These are phyloP conservation scores for Clarireedia homoeocarpa DNA, from an alignment of 2,329 filamentous ascomycete genomes.

Conservation along the genomic window DNA sequence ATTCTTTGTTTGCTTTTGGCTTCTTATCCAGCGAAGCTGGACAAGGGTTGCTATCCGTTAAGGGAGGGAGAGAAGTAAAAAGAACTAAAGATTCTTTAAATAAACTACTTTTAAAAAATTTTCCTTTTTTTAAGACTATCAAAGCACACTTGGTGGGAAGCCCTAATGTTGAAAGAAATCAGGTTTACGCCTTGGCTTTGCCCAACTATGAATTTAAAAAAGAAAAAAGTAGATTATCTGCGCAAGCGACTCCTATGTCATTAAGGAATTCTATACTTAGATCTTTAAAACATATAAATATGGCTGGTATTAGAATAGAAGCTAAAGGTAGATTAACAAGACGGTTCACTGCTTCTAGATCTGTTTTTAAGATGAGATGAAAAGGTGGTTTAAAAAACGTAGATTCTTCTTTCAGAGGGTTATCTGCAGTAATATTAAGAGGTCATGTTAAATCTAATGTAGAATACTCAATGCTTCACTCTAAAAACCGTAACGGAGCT, in stretches of 20 bases:
- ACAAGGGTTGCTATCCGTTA: not conserved
- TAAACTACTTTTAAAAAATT: conserved; percentile 23
- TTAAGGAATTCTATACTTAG: conserved; percentile 25
- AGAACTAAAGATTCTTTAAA: conserved; percentile 20
- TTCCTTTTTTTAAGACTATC: conserved; percentile 14
- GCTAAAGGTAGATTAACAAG: conserved; percentile 31
- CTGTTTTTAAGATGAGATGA: conserved; percentile 29
- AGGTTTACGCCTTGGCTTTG: too few species aligned
- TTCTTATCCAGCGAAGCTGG: not conserved
- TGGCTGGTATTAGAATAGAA: conserved; percentile 30
- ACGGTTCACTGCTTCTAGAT: conserved; percentile 27
- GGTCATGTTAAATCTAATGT: conserved; percentile 28
- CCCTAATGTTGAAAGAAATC: too few species aligned
- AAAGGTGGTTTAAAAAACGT: conserved; percentile 32
- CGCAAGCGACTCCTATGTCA: conserved; percentile 1
- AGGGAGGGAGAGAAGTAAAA: conserved; percentile 9
- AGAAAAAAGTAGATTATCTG: not conserved
- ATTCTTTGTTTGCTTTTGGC: conserved; percentile 17
- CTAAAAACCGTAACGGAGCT: conserved; percentile 27
- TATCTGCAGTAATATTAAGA: conserved; percentile 27
- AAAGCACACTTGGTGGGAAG: not conserved
- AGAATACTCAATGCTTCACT: conserved; percentile 26
- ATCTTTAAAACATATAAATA: conserved; percentile 29
- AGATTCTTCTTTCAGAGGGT: conserved; percentile 29
- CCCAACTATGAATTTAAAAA: too few species aligned